Evolutionary conservation across 495 filamentous ascomycete species (phyloP).

Genomic region (Aspergillus asperescens): DNA sequence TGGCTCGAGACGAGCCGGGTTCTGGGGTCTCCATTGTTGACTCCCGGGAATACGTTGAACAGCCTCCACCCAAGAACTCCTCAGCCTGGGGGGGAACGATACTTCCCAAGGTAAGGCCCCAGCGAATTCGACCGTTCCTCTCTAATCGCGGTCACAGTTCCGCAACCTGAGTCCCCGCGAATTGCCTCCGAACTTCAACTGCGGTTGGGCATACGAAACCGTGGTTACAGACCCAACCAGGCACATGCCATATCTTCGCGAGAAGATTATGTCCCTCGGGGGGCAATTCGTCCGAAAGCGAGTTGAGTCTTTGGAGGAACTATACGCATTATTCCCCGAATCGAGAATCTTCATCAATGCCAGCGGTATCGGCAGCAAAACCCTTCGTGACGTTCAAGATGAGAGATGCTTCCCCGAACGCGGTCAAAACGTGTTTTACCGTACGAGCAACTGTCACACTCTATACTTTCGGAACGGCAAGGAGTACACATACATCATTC

Average conservation of each 20-base stretch:
- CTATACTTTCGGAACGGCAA: slow-evolving; percentile 42
- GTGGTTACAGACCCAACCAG: slow-evolving; percentile 39
- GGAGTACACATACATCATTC: slow-evolving; percentile 50
- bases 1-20: slow-evolving; percentile 34
- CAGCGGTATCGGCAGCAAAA: slow-evolving; percentile 37
- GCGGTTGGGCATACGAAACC: slow-evolving; percentile 38
- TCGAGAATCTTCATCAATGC: slow-evolving; percentile 43
- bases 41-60: slow-evolving; percentile 36
- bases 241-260: slow-evolving; percentile 39
- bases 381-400: slow-evolving; percentile 35
- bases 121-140: not conserved
- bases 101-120: slow-evolving; percentile 30
- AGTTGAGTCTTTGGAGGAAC: slow-evolving; percentile 35
- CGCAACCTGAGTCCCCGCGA: slow-evolving; percentile 30
- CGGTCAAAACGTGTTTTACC: slow-evolving; percentile 41
- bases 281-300: slow-evolving; percentile 36
- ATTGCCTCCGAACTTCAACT: slow-evolving; percentile 35
- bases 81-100: slow-evolving; percentile 39
- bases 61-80: slow-evolving; percentile 30
- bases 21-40: slow-evolving; percentile 38
- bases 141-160: slow-evolving; percentile 26
- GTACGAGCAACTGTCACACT: slow-evolving; percentile 27
- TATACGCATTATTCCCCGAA: slow-evolving; percentile 37
- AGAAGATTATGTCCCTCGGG: slow-evolving; percentile 28
- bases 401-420: slow-evolving; percentile 38